Percentiles rank a stretch among this genome's conserved stretches.
Evolutionary conservation across 2,329 filamentous ascomycete genomes (phyloP).

Genomic region (Pseudopyricularia javanii): DNA sequence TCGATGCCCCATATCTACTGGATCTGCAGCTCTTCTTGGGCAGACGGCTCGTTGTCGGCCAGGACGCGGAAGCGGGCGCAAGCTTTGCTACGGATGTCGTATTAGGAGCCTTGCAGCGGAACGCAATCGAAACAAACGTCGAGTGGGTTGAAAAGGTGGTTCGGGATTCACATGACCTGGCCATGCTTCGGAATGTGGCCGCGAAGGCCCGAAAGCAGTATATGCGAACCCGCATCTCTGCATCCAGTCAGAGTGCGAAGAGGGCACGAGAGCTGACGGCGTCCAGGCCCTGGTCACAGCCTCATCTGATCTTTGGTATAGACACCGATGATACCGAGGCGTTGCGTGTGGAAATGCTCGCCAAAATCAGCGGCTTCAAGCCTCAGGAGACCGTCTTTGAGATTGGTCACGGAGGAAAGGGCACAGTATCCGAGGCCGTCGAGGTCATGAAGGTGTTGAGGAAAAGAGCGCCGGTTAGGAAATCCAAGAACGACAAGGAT

Average conservation of each 20-base stretch:
- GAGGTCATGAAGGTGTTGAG: constrained; percentile 65
- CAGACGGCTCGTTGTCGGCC: constrained; percentile 67
- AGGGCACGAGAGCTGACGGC: constrained; percentile 66
- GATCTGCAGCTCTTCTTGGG: constrained; percentile 92
- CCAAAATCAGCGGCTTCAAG: constrained; percentile 75
- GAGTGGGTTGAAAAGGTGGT: constrained; percentile 79
- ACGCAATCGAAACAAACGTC: constrained; percentile 59
- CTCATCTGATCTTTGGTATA: constrained; percentile 71
- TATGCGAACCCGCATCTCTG: constrained; percentile 76
- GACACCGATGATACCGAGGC: constrained; percentile 11
- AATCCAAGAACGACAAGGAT: constrained; percentile 19
- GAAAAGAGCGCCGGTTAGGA: constrained; percentile 52
- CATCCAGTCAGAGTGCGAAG: constrained; percentile 82
- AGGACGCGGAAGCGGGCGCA: constrained; percentile 35
- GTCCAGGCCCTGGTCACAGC: constrained; percentile 56
- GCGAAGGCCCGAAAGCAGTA: constrained; percentile 89
- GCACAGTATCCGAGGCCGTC: constrained; percentile 51
- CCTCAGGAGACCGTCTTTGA: constrained; percentile 96
- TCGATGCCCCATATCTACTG: constrained; percentile 81
- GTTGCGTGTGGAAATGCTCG: constrained; percentile 70
- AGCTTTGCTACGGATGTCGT: constrained; percentile 69
- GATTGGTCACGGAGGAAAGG: constrained; percentile 58
- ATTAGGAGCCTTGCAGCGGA: constrained; percentile 62
- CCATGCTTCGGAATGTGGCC: constrained; percentile 58
- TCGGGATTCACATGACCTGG: constrained; percentile 62